Base-by-base conservation (phyloP, 306 rosid genomes). In the Prunus mume region DNA sequence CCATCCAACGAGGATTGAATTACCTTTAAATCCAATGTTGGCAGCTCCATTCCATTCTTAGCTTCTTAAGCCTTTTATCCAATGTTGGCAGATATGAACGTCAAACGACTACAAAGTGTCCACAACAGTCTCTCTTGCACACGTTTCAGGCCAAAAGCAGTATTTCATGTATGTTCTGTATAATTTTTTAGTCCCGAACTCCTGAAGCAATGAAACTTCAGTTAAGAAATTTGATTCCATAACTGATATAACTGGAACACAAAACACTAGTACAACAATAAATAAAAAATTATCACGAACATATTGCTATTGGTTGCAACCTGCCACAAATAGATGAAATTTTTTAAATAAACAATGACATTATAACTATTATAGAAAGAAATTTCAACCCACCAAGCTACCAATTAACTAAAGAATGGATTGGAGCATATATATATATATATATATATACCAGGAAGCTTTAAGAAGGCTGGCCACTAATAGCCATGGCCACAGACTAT, bases 1-100 rank as follows among this genome's bases (percentile, higher is more conserved):
- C 76, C 76, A 43, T 52, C 13, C 18, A 18, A 50, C 28, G 22
- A 28, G 46, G 20, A 32, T 20, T 77, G 49, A 18, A 24, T 30
- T 56, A 79, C 5, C 68, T 18, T 38, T 8, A 54, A 30, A 12
- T 79, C 70, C 73, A 43, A 24, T 43, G 63, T 34, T 25, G 13
- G 52, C 50, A 46, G 55, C 69, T 19, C 45, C 65, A 32, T 72
- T 72, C 62, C 74, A 45, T 41, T 41, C 73, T 64, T 13, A 66
- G 46, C 62, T 56, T 76, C 43, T 9, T 51, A 49, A 46, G 66
- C 70, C 9, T 20, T 56, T 60, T 56, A 66, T 4, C 32, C 72
- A 47, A 47, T 18, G 28, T 52, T 19, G 19, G 64, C 18, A 46
- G 3, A 60, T 54, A 57, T 43, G 57, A 69, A 38, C 46, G 1